Evolutionary conservation across 2,329 filamentous ascomycete genomes (phyloP), one percentile per base, ranked within the genome.

Genomic region (Fusarium ramigenum): DNA sequence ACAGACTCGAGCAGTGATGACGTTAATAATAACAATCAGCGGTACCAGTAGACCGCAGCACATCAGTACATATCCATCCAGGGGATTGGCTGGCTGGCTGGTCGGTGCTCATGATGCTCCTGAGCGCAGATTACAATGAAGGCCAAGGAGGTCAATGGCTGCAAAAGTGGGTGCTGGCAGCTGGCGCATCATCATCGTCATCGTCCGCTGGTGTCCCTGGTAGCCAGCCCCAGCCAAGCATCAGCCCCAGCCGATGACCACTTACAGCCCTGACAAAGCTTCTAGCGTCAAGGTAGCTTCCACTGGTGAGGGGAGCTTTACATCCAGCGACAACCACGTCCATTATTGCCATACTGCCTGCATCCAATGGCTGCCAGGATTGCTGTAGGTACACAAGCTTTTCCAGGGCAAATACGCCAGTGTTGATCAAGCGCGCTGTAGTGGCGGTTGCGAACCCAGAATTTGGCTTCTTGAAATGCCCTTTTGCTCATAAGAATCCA

Each of bases 21-120:
- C 54, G 19, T 37, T 60, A 46, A 54, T 52, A 74, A 63, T 63
- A 72, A 71, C 57, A 71, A 58, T 25, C 44, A 66, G 32, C 44
- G 50, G 62, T 63, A 36, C 28, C 62, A 56, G 53, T 54, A 74
- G 63, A 19, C 34, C 23, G 19, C 50, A 54, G 19, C 50, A n/a
- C 23, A 71, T 74, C 58, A 73, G 68, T 43, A 28, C 44, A 47
- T 47, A 40, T 37, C 42, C 50, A 61, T 59, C 58, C 66, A 73
- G 72, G 70, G 70, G 66, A 74, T 68, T 74, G 66, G 66, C 66
- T 74, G 71, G 71, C 63, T 74, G 66, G 66, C 66, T 74, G 71
- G 70, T 67, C 57, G 67, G 59, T 73, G 70, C 70, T 73, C 61
- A 28, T 68, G 46, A 65, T 69, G 21, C 66, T 69, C 66, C 70